Conservation (phyloP, 352 stramenopile species). For the Phytophthora colocasiae region DNA sequence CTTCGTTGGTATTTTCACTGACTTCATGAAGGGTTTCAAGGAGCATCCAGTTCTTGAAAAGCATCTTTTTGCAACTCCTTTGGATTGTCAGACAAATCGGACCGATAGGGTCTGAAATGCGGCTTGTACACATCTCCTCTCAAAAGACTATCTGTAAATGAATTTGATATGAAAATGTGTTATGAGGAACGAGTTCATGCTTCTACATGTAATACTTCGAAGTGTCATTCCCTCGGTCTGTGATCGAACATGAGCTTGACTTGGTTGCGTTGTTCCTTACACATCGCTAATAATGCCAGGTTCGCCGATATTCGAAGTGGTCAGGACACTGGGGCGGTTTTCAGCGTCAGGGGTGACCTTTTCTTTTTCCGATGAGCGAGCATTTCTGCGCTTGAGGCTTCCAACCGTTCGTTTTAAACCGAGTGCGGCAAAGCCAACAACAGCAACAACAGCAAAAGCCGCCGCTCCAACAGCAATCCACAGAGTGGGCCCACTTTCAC, state of each 20-base stretch:
- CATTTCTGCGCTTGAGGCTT: background rate
- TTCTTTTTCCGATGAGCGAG: conserved; percentile 7
- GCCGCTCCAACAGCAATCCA: conserved; percentile 6
- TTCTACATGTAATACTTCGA: too few species aligned
- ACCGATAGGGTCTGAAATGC: too few species aligned
- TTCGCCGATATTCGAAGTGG: conserved; percentile 28
- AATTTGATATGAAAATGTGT: too few species aligned
- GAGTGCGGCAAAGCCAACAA: conserved; percentile 18
- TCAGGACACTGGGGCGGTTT: conserved; percentile 23
- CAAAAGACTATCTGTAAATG: too few species aligned
- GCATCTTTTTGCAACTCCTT: background rate
- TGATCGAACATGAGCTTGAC: too few species aligned
- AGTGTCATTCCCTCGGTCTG: too few species aligned
- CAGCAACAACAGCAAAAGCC: conserved; percentile 14
- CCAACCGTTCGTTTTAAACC: conserved; percentile 17
- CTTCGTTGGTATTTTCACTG: conserved; percentile 4
- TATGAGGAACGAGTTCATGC: too few species aligned
- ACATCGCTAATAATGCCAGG: conserved; percentile 24
- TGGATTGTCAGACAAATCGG: too few species aligned
- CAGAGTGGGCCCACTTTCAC: background rate
- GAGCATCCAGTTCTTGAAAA: conserved; percentile 56
- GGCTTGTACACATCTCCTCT: too few species aligned
- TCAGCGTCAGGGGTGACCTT: conserved; percentile 12
- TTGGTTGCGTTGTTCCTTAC: conserved; percentile 9
- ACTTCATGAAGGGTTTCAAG: conserved; percentile 48